Evolutionary conservation across 306 rosid species (phyloP), one percentile per base, ranked within the genome.

Genomic region (Prunus dulcis): DNA sequence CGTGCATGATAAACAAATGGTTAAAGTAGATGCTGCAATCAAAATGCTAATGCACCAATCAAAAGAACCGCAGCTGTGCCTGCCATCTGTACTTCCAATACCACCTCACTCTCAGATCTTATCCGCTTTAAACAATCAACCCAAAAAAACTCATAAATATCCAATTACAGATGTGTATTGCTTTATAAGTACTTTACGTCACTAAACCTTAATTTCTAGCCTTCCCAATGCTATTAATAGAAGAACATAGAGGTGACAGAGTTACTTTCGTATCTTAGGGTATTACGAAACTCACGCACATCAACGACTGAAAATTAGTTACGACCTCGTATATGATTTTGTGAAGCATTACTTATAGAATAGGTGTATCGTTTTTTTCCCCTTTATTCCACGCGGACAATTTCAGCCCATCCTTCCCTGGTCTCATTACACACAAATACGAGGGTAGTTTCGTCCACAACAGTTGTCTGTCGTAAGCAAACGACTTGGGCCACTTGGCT

Each of bases 391-490:
- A 12, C 6, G 1, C 53, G 17, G 53, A 14, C 18, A 15, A 49
- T 49, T 49, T 49, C 14, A 49, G 43, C 43, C 52, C 13, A 49
- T 12, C 18, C 18, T 49, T 14, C 51, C 14, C 4, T 10, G 51
- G 15, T 49, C 41, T 34, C 41, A 5, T 11, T 49, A 49, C 52
- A 3, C 52, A 12, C 13, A 13, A 49, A 20, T 56, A 0, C 7
- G 12, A 53, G 64, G 51, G 64, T n/a, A 53, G 13, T 71, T 71
- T 46, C 64, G 75, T 71, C 64, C 1, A 71, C 53, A 3, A 55
- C 2, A 0, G 2, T 14, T 0, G 0, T 20, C 32, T 4, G 10
- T 3, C 52, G 22, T 51, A 12, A 13, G 50, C 66, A 2, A 13
- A 25, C 52, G 52, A 13, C 52, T 47, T 49, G 52, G 17, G 52